These are phyloP conservation scores for Aureobasidium sp. DNA, from an alignment of 2,329 filamentous ascomycete genomes.

Conservation along the genomic window DNA sequence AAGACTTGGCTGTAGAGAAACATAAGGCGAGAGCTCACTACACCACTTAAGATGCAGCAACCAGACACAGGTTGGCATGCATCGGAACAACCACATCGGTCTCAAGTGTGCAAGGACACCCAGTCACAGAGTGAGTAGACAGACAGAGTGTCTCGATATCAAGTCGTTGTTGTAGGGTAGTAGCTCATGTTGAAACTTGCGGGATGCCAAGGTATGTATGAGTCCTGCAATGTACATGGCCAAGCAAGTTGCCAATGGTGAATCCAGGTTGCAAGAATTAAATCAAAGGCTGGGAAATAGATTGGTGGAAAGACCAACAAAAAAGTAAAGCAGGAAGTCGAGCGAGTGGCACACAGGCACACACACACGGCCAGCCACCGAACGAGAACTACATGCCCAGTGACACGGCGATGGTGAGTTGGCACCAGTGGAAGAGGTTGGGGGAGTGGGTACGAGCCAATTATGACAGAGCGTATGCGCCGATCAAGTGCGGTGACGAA, in stretches of 20 bases:
- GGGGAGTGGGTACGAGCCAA: neutral
- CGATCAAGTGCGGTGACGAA: slow-evolving; percentile 11
- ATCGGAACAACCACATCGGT: neutral
- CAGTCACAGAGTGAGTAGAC: neutral
- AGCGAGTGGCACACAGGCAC: neutral
- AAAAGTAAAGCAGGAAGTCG: neutral
- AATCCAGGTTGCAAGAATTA: neutral
- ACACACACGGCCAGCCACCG: slow-evolving; percentile 3
- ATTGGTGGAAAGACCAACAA: slow-evolving; percentile 3
- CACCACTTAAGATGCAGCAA: neutral
- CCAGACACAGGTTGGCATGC: neutral
- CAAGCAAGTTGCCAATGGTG: neutral
- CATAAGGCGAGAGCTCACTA: neutral
- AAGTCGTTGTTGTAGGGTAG: too few species aligned
- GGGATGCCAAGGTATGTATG: neutral
- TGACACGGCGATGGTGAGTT: neutral
- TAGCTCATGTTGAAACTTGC: neutral
- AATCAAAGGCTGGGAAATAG: neutral
- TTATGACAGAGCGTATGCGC: neutral
- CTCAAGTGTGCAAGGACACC: neutral
- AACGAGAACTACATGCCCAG: neutral
- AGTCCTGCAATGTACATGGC: neutral
- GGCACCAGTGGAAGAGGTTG: slow-evolving; percentile 10
- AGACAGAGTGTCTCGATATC: neutral
- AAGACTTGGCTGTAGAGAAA: neutral